Conservation (phyloP, 2,329 filamentous ascomycete species). For the Talaromyces sp. region DNA sequence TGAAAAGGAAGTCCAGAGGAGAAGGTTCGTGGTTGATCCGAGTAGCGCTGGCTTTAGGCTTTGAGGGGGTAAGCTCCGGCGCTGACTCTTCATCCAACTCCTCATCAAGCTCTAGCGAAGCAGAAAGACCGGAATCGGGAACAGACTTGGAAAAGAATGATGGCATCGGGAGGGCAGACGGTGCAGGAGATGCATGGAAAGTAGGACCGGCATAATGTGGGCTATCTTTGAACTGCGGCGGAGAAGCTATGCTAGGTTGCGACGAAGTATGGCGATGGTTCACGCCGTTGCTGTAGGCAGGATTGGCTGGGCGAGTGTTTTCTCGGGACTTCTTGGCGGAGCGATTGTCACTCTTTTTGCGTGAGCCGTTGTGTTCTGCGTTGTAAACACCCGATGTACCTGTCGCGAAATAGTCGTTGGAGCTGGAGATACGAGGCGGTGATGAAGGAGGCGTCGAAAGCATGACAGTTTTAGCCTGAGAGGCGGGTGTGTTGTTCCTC, state of each 20-base stretch:
- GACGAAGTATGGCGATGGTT: conserved; percentile 34
- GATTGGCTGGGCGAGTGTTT: conserved; percentile 20
- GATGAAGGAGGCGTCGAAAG: conserved; percentile 37
- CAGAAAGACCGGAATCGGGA: conserved; percentile 55
- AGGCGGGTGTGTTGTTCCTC: conserved; percentile 35
- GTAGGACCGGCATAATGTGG: conserved; percentile 78
- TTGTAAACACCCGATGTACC: conserved; percentile 20
- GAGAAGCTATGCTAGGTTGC: conserved; percentile 43
- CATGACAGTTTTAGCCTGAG: conserved; percentile 26
- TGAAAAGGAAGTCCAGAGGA: conserved; percentile 86
- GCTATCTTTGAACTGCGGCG: conserved; percentile 34
- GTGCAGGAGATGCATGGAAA: conserved; percentile 90
- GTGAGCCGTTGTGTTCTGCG: conserved; percentile 26
- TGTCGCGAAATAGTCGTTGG: conserved; percentile 30
- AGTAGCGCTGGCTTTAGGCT: conserved; percentile 40
- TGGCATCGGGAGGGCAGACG: conserved; percentile 83
- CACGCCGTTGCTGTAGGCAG: conserved; percentile 22
- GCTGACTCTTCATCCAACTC: conserved; percentile 31
- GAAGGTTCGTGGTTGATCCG: conserved; percentile 57
- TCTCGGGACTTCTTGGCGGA: conserved; percentile 37
- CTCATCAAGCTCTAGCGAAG: conserved; percentile 38
- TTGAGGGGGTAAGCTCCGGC: conserved; percentile 42
- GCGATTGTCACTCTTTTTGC: conserved; percentile 35
- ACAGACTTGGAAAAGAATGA: conserved; percentile 79
- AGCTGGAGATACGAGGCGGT: conserved; percentile 29